Conservation (phyloP, 2,329 filamentous ascomycete species). For the Fusarium gaditjirri region DNA sequence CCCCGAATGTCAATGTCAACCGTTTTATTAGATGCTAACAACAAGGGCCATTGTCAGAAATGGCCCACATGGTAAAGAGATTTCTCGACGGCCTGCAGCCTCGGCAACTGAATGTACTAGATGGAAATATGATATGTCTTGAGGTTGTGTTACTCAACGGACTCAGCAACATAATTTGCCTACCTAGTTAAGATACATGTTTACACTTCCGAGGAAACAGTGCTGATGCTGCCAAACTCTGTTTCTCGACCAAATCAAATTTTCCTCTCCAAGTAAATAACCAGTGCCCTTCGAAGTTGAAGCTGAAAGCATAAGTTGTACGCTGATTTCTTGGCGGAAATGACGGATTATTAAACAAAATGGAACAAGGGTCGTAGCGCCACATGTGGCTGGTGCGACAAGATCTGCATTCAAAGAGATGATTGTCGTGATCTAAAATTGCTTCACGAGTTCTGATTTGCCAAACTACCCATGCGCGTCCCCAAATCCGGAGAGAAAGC, state of each 20-base stretch:
- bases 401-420: slow-evolving; percentile 18
- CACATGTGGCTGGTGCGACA: slow-evolving; percentile 25
- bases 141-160: background rate
- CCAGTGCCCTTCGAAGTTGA: background rate
- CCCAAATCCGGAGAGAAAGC: slow-evolving; percentile 28
- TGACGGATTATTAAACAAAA: background rate
- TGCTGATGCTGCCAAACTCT: background rate
- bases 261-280: background rate
- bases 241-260: background rate
- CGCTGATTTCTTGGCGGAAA: background rate
- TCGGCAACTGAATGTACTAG: background rate
- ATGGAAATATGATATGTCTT: background rate
- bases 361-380: background rate
- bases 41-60: background rate
- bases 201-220: background rate
- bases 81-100: background rate
- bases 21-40: background rate
- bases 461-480: background rate
- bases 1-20: background rate
- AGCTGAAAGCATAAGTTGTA: background rate
- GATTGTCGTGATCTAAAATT: slow-evolving; percentile 18
- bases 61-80: slow-evolving; percentile 4
- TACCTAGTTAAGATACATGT: background rate
- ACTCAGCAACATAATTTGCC: background rate
- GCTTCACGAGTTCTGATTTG: slow-evolving; percentile 23